Conservation (phyloP, 345 rosid species). For the Capsella bursapastoris region DNA sequence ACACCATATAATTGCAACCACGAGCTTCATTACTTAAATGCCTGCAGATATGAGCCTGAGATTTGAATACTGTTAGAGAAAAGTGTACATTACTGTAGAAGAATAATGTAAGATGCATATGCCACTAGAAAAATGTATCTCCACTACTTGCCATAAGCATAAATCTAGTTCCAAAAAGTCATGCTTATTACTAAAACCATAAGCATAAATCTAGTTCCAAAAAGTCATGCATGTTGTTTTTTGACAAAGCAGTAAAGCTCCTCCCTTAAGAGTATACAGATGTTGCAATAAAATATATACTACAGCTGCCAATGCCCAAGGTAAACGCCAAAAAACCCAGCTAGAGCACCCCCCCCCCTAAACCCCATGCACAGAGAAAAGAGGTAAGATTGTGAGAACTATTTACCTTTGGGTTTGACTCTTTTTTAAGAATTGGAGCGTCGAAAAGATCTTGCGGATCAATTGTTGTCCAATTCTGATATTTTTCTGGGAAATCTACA, state of each 20-base stretch:
- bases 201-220: conserved; percentile 8
- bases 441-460: conserved; percentile 85
- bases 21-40: conserved; percentile 93
- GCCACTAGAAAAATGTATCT: conserved; percentile 12
- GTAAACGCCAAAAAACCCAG: conserved; percentile 1
- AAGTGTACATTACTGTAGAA: conserved; percentile 4
- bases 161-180: conserved; percentile 11
- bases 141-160: neutral
- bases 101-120: conserved; percentile 21
- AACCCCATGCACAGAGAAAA: conserved; percentile 2
- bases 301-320: neutral
- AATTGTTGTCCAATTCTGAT: conserved; percentile 71
- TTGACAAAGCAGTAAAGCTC: neutral
- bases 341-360: conserved; percentile 4
- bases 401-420: conserved; percentile 85
- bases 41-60: conserved; percentile 78
- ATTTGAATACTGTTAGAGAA: conserved; percentile 35
- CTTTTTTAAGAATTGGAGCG: conserved; percentile 65
- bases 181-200: conserved; percentile 10
- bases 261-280: neutral
- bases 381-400: conserved; percentile 13
- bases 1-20: conserved; percentile 77
- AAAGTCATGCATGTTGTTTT: conserved; percentile 2
- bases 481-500: conserved; percentile 87
- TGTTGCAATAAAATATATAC: neutral